Evolutionary conservation across 768 basidiomycete genomes (phyloP).

Genomic region (Leucosporidium creatinivorum): DNA sequence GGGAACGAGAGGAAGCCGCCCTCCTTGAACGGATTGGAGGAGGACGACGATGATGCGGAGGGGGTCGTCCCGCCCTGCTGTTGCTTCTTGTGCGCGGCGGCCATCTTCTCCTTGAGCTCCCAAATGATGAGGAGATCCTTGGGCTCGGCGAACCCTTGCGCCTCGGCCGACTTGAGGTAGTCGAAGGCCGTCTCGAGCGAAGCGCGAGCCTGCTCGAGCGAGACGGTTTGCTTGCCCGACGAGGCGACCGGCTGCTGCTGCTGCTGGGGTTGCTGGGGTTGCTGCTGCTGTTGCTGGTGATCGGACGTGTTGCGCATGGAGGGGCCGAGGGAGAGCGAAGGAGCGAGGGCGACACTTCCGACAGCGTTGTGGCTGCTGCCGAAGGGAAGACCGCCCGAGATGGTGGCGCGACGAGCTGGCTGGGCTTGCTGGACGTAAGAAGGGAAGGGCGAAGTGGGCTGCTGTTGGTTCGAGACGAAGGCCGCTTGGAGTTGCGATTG

Average conservation of each 20-base stretch:
- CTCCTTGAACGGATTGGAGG: not conserved
- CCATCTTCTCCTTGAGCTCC: constrained; percentile 30
- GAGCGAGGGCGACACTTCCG: constrained; percentile 11
- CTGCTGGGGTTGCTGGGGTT: not conserved
- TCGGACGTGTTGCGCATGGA: not conserved
- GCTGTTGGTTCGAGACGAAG: constrained; percentile 5
- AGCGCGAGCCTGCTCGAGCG: constrained; percentile 22
- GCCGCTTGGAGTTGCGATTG: constrained; percentile 8
- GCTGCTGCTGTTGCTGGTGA: not conserved
- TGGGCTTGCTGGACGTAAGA: not conserved
- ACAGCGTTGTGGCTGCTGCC: not conserved
- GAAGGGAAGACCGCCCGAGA: constrained; percentile 32
- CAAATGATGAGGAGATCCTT: constrained; percentile 18
- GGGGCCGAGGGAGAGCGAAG: constrained; percentile 1
- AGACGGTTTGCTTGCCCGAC: constrained; percentile 2
- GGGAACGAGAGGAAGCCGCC: not conserved
- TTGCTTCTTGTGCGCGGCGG: constrained; percentile 1
- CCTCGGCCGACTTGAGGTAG: constrained; percentile 17
- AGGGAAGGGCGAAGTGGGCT: constrained; percentile 5
- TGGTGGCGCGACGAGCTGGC: constrained; percentile 23
- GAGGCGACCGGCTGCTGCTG: not conserved
- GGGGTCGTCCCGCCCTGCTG: not conserved
- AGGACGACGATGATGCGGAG: not conserved
- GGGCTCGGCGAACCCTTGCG: constrained; percentile 15
- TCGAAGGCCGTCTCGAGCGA: constrained; percentile 20